Evolutionary conservation across 2,329 filamentous ascomycete genomes (phyloP).

Genomic region (Bisporella sp.): DNA sequence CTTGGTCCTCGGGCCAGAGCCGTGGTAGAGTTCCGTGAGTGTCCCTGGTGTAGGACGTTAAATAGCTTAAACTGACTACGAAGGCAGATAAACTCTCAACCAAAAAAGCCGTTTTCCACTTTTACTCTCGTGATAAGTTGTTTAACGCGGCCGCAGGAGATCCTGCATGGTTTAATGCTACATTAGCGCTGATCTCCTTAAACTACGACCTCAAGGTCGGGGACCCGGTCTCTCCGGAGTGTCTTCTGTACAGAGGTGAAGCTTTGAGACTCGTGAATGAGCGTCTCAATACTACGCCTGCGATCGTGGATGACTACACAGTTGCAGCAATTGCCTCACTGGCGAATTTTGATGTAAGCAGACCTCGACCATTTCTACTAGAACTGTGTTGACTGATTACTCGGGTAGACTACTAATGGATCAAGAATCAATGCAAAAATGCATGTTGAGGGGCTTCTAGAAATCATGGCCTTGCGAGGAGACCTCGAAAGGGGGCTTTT

Average conservation of each 20-base stretch:
- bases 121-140: background rate
- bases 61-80: background rate
- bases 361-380: too few species aligned
- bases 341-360: slow-evolving; percentile 6
- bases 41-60: background rate
- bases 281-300: background rate
- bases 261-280: slow-evolving; percentile 6
- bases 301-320: slow-evolving; percentile 1
- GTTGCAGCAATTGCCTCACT: slow-evolving; percentile 7
- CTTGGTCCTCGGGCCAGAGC: background rate
- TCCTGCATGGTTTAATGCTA: slow-evolving; percentile 7
- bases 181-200: slow-evolving; percentile 3
- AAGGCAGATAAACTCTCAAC: background rate
- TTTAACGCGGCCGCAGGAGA: background rate
- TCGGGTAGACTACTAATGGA: background rate
- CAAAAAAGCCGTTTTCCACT: background rate
- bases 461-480: slow-evolving; percentile 1
- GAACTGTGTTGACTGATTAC: background rate
- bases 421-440: background rate
- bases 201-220: slow-evolving; percentile 3
- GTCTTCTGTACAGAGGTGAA: slow-evolving; percentile 6
- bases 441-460: slow-evolving; percentile 1
- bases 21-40: slow-evolving; percentile 3
- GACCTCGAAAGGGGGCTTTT: background rate
- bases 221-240: slow-evolving; percentile 1